Conservation (phyloP, 768 basidiomycete genomes). For the Candolleomyces aberdarensis region DNA sequence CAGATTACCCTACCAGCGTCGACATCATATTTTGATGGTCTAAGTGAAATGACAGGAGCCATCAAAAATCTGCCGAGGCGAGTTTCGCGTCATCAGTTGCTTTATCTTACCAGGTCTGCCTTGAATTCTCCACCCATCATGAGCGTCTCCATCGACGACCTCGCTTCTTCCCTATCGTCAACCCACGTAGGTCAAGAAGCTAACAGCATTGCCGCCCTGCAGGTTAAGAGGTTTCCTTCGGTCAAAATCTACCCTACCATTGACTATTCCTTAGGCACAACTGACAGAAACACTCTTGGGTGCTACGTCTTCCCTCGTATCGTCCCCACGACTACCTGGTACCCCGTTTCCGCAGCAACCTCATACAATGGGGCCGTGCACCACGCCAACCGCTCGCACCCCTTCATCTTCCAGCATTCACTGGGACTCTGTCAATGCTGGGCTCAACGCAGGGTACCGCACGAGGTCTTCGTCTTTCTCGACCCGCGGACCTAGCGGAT, state of each 20-base stretch:
- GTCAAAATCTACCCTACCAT: no score
- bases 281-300: no score
- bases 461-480: neutral
- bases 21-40: no score
- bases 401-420: slow-evolving; percentile 19
- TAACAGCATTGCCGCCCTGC: slow-evolving; percentile 35
- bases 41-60: no score
- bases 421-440: neutral
- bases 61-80: no score
- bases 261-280: no score
- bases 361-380: neutral
- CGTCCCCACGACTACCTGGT: neutral
- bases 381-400: neutral
- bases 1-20: no score
- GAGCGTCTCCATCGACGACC: slow-evolving; percentile 47
- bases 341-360: no score
- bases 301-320: neutral
- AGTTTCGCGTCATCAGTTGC: no score
- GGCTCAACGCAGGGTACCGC: neutral
- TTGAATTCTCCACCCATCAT: no score
- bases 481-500: slow-evolving; percentile 13
- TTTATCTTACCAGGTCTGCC: no score
- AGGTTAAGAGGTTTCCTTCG: no score
- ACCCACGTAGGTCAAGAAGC: slow-evolving; percentile 56
- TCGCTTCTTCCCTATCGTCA: slow-evolving; percentile 44